Conservation (phyloP, 257 asterid genomes). For the Scutellaria galericulata region DNA sequence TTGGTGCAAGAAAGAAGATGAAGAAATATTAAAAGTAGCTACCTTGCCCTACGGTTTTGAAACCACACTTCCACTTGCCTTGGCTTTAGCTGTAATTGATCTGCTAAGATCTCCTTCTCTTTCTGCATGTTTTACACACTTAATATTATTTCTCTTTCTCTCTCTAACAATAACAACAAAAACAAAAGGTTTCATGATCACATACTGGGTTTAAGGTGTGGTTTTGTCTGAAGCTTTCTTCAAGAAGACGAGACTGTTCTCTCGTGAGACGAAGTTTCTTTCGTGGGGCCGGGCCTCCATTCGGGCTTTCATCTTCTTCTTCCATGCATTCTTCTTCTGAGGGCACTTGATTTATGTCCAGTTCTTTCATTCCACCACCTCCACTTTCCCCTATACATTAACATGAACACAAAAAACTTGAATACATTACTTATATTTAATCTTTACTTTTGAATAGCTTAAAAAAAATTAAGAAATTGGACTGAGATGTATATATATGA, state of each 20-base stretch:
- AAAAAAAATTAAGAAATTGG: too few relatives aligned
- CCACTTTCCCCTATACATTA: constrained; percentile 47
- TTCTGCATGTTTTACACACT: constrained; percentile 48
- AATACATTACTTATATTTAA: too few relatives aligned
- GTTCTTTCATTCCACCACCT: constrained; percentile 42
- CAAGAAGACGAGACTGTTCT: constrained; percentile 79
- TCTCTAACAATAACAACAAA: background rate
- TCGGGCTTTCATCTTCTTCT: constrained; percentile 54
- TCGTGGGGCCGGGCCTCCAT: constrained; percentile 48
- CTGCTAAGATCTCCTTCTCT: constrained; percentile 76
- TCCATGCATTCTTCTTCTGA: constrained; percentile 54
- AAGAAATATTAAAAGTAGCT: background rate
- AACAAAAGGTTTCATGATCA: background rate
- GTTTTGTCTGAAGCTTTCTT: constrained; percentile 68
- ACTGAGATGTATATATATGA: too few relatives aligned
- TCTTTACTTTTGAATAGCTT: too few relatives aligned
- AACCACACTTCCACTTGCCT: constrained; percentile 96
- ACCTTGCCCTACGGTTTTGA: constrained; percentile 98
- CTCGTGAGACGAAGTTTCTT: constrained; percentile 79
- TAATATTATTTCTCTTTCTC: background rate
- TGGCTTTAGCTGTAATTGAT: constrained; percentile 60
- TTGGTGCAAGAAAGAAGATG: background rate
- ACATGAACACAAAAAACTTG: too few relatives aligned
- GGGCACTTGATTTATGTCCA: constrained; percentile 73
- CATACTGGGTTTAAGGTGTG: constrained; percentile 77